Conservation (phyloP, 495 filamentous ascomycete species). For the Aspergillus haitiensis region DNA sequence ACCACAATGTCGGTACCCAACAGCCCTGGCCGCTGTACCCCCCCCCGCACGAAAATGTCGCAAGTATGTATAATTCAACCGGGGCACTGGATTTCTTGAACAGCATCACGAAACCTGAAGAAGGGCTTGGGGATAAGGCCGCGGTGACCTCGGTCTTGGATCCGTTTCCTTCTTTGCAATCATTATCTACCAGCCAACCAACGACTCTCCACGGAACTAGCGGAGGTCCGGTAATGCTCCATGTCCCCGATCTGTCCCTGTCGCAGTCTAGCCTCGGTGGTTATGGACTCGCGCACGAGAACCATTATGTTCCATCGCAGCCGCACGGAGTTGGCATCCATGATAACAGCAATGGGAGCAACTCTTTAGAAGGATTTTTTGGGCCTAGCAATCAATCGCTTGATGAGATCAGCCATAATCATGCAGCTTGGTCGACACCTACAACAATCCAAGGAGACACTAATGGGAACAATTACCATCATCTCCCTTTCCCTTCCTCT, state of each 20-base stretch:
- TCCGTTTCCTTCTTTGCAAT: conserved; percentile 37
- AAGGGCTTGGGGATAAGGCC: conserved; percentile 41
- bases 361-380: conserved; percentile 38
- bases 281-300: conserved; percentile 38
- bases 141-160: conserved; percentile 45
- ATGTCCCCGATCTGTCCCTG: conserved; percentile 43
- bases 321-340: conserved; percentile 35
- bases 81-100: conserved; percentile 40
- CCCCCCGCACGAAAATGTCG: conserved; percentile 39
- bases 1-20: conserved; percentile 32
- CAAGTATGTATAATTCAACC: conserved; percentile 39
- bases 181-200: conserved; percentile 37
- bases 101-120: conserved; percentile 41
- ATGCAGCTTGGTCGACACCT: conserved; percentile 40
- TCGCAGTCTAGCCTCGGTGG: conserved; percentile 35
- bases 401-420: conserved; percentile 39
- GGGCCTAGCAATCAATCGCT: conserved; percentile 36
- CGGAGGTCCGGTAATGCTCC: conserved; percentile 40
- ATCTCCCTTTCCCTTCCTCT: conserved; percentile 36
- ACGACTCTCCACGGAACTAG: conserved; percentile 33
- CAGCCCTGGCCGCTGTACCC: conserved; percentile 43
- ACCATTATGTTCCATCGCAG: conserved; percentile 41
- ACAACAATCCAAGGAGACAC: conserved; percentile 38
- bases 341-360: conserved; percentile 38
- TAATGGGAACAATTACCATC: conserved; percentile 34